phyloP scores from a whole-genome alignment of 176 grass and related monocot species.

The Coix lacrymajobi region DNA sequence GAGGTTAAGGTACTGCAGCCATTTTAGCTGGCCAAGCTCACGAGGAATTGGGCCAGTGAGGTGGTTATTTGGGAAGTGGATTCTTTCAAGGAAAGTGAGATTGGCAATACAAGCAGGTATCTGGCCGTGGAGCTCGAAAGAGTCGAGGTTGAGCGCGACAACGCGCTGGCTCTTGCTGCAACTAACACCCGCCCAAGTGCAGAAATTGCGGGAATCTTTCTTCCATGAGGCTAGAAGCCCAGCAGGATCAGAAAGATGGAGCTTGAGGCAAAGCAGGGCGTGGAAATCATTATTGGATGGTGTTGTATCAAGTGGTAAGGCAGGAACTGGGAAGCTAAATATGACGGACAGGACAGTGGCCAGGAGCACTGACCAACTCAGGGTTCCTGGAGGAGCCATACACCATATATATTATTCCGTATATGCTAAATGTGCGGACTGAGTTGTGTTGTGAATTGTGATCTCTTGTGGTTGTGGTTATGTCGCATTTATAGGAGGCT shows the following conservation, averaged over 20 bases:
- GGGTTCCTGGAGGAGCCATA: too few species aligned
- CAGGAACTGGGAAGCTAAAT: background rate
- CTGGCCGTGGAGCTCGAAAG: background rate
- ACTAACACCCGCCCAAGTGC: slow-evolving; percentile 33
- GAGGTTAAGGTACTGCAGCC: slow-evolving; percentile 27
- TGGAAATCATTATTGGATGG: background rate
- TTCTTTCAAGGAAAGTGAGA: slow-evolving; percentile 26
- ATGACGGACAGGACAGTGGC: background rate
- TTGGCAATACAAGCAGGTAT: slow-evolving; percentile 34
- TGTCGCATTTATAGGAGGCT: too few species aligned
- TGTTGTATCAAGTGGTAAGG: background rate
- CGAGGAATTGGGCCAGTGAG: slow-evolving; percentile 23
- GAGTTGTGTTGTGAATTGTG: too few species aligned
- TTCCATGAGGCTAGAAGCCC: slow-evolving; percentile 11
- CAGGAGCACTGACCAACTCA: background rate
- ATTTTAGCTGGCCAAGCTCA: slow-evolving; percentile 25
- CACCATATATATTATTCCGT: too few species aligned
- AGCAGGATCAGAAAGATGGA: background rate
- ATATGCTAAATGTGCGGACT: too few species aligned
- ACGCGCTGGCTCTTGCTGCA: slow-evolving; percentile 32
- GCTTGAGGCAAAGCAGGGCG: slow-evolving; percentile 20
- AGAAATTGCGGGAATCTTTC: slow-evolving; percentile 4
- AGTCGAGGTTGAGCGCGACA: slow-evolving; percentile 11
- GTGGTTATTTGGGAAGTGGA: slow-evolving; percentile 20
- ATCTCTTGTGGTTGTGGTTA: too few species aligned